phyloP scores from a whole-genome alignment of 148 eudicot genomes.

The Fagopyrum homotropicum region DNA sequence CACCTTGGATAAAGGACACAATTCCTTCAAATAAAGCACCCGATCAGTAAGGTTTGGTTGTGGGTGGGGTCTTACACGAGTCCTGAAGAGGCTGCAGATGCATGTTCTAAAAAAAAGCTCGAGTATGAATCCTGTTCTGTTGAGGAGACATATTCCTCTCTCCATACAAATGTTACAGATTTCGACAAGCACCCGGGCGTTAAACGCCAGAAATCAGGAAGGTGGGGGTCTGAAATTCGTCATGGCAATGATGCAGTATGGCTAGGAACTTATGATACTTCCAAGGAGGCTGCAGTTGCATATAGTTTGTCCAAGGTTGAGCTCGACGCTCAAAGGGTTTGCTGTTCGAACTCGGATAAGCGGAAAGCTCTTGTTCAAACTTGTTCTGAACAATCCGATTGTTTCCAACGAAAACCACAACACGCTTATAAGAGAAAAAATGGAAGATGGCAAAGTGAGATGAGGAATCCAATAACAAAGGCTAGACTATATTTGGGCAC shows the following conservation, averaged over 20 bases:
- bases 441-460: neutral
- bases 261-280: neutral
- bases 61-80: neutral
- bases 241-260: neutral
- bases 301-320: neutral
- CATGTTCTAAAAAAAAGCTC: neutral
- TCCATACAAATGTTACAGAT: neutral
- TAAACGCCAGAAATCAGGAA: neutral
- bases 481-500: constrained; percentile 3
- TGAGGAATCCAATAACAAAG: neutral
- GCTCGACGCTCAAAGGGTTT: neutral
- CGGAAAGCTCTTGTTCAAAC: neutral
- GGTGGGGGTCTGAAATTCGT: neutral
- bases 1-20: no score
- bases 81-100: neutral
- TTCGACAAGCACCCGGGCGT: neutral
- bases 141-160: neutral
- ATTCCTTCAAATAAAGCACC: no score
- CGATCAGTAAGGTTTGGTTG: constrained; percentile 6
- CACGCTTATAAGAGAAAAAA: neutral
- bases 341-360: neutral
- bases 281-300: neutral
- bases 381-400: neutral
- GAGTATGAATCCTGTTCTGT: neutral
- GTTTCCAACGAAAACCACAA: neutral